These are phyloP conservation scores for Lepiota venenata DNA, from an alignment of 768 basidiomycete genomes.

Conservation along the genomic window DNA sequence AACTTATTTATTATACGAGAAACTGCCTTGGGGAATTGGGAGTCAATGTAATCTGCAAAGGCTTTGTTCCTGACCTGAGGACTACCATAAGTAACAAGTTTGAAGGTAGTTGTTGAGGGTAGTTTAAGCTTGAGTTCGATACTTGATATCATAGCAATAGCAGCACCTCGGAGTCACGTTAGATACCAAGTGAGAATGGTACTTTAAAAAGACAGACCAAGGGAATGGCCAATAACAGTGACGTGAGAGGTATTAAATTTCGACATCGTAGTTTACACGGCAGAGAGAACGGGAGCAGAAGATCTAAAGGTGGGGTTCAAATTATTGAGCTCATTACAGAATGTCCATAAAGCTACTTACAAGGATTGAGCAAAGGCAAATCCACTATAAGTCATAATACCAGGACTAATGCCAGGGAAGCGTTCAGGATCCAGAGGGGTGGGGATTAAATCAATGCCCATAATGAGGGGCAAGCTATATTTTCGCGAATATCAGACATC, in stretches of 20 bases:
- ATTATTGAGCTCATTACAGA: background rate
- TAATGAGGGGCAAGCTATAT: slow-evolving; percentile 34
- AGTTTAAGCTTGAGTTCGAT: slow-evolving; percentile 49
- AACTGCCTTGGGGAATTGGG: slow-evolving; percentile 15
- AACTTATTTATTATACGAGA: slow-evolving; percentile 21
- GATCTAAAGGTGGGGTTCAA: slow-evolving; percentile 24
- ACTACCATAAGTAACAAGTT: slow-evolving; percentile 37
- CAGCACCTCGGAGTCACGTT: slow-evolving; percentile 27
- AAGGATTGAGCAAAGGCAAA: slow-evolving; percentile 33
- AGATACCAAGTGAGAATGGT: too few species aligned
- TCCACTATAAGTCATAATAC: slow-evolving; percentile 39
- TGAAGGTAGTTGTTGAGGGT: slow-evolving; percentile 34
- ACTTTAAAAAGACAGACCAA: slow-evolving; percentile 26
- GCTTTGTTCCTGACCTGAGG: slow-evolving; percentile 37
- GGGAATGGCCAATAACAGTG: slow-evolving; percentile 40
- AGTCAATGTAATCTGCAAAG: slow-evolving; percentile 22
- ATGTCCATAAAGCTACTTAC: background rate
- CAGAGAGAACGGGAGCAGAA: slow-evolving; percentile 35
- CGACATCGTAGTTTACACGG: slow-evolving; percentile 33
- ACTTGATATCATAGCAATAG: slow-evolving; percentile 42
- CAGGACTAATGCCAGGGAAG: slow-evolving; percentile 40
- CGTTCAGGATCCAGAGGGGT: slow-evolving; percentile 27
- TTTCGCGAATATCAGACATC: too few species aligned
- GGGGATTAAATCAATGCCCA: slow-evolving; percentile 34
- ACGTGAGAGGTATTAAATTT: slow-evolving; percentile 29